Base-by-base conservation (phyloP, 495 filamentous ascomycete genomes). In the Mytilinidion resinicola region DNA sequence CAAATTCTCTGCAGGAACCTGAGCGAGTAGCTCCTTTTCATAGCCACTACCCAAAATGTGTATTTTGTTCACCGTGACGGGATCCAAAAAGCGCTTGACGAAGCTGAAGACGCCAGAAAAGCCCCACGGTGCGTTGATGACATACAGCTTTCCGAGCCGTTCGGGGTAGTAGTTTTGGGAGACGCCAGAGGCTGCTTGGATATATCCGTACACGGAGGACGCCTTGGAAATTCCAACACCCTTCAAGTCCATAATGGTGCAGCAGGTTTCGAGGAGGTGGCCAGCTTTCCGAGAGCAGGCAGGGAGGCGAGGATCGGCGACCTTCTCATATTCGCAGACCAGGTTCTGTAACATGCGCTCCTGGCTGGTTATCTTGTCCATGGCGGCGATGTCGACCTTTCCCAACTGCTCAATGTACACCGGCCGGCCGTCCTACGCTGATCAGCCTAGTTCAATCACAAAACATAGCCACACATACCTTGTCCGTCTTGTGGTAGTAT, bases 401-500 rank as follows among this genome's bases (percentile, higher is more conserved):
- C 93, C 93, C 30, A 96, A 78, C 72, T 93, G 87, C 75, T 98
- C 93, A 69, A 97, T 95, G 76, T 98, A 98, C 59, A 96, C 85
- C 50, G 93, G 93, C 56, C 93, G 86, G 53, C 93, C 93, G 77
- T 97, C 93, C 92, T 96, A 68, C 49, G 37, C 19, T 4, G 14
- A 33, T 35, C 46, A 56, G 53, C 12, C 4, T n/a, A n/a, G 6
- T 21, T 9, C 41, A 19, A 15, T 9, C 39, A 46, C 53, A 39
- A 58, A 17, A 20, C 41, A 30, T 52, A 63, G 36, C 15, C 25
- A 42, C 37, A 17, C 73, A 33, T 74, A 93, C 91, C 80, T 95
- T 96, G 76, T 98, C 93, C 6, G 90, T 98, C 78, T 95, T 96
- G 81, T 98, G 93, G 73, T 98, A 98, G 78, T 93, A 98, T 77